Conservation (phyloP, 257 asterid genomes). For the Solanum appendiculatum region DNA sequence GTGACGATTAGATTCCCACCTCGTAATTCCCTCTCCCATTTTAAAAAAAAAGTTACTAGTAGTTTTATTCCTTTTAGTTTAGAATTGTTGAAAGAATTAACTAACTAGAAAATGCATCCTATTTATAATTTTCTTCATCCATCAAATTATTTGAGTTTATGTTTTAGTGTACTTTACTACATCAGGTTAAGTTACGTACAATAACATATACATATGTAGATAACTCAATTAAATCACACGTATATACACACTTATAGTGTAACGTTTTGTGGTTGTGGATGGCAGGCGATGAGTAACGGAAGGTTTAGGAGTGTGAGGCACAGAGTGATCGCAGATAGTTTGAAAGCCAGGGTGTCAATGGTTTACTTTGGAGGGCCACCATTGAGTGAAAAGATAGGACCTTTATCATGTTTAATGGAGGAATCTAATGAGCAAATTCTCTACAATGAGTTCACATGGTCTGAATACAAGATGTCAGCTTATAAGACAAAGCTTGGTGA, state of each 20-base stretch:
- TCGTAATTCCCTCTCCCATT: background rate
- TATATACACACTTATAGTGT: background rate
- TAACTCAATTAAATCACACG: background rate
- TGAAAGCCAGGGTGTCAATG: background rate
- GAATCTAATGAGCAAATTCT: background rate
- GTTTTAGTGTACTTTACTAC: background rate
- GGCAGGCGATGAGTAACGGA: background rate
- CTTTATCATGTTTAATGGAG: background rate
- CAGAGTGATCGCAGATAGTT: background rate
- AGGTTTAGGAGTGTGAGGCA: background rate
- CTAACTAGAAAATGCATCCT: background rate
- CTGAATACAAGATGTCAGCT: background rate
- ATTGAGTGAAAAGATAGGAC: background rate
- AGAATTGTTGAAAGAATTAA: background rate
- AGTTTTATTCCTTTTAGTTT: background rate
- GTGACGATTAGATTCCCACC: too few species aligned
- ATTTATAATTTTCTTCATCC: background rate
- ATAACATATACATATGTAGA: background rate
- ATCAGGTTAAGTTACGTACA: background rate
- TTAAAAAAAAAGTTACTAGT: too few species aligned
- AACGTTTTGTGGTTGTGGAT: background rate
- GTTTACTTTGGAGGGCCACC: conserved; percentile 3
- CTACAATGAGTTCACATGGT: conserved; percentile 1
- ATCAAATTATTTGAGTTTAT: background rate
- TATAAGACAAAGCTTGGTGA: background rate